A percentile compares a stretch with the other conserved stretches of the same genome.
phyloP scores from a whole-genome alignment of 768 basidiomycete genomes.

The Leccinum broughii region DNA sequence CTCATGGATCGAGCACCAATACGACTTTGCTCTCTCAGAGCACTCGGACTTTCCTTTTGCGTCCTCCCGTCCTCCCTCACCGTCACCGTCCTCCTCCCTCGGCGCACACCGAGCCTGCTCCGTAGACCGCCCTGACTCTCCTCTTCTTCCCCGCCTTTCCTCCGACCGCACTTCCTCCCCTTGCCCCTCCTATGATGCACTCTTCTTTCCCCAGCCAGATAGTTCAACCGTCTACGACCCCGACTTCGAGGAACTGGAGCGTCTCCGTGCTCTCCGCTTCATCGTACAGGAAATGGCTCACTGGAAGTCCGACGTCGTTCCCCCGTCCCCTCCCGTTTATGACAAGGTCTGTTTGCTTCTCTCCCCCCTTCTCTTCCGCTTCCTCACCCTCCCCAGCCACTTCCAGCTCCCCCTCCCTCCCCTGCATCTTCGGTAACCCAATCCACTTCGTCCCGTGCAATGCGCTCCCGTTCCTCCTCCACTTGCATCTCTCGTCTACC shows the following conservation, averaged over 20 bases:
- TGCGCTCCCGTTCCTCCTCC: conserved; percentile 34
- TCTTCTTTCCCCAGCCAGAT: conserved; percentile 33
- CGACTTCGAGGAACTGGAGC: conserved; percentile 31
- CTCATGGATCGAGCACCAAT: conserved; percentile 38
- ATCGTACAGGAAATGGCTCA: conserved; percentile 38
- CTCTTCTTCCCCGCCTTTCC: conserved; percentile 30
- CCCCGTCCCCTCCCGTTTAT: background rate
- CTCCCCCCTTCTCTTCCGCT: background rate
- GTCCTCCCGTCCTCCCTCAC: conserved; percentile 23
- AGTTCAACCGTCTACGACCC: conserved; percentile 5
- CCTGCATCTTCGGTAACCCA: conserved; percentile 29
- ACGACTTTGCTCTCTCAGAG: conserved; percentile 36
- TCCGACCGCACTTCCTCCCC: conserved; percentile 26
- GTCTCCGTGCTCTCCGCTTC: conserved; percentile 36
- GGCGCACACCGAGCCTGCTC: conserved; percentile 25
- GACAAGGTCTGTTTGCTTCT: conserved; percentile 15
- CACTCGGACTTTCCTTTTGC: conserved; percentile 8
- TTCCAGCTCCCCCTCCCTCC: conserved; percentile 28
- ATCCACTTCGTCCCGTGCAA: conserved; percentile 27
- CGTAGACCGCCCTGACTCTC: conserved; percentile 32
- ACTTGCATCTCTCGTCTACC: conserved; percentile 33
- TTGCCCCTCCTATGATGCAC: conserved; percentile 34
- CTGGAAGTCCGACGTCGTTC: conserved; percentile 18
- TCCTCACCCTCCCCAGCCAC: conserved; percentile 13
- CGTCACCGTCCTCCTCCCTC: conserved; percentile 34